Percentiles rank a stretch among this genome's conserved stretches.
These are phyloP conservation scores for Albatrellus ellisii DNA, from an alignment of 768 basidiomycete species.

Conservation along the genomic window DNA sequence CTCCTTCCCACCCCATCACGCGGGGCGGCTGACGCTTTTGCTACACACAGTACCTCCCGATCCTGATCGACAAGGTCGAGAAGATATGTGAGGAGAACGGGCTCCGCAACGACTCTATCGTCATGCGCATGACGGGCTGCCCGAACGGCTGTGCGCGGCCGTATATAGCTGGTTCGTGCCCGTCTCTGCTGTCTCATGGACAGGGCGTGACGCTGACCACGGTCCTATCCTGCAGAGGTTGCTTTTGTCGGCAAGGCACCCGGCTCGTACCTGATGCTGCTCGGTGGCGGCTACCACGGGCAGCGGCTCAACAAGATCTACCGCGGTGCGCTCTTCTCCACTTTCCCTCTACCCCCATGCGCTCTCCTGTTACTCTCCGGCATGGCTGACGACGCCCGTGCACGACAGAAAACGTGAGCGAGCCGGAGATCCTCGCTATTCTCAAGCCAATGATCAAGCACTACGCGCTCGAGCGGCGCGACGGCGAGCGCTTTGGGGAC, in stretches of 20 bases:
- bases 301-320: constrained; percentile 96
- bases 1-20: not conserved
- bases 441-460: constrained; percentile 88
- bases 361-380: not conserved
- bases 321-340: constrained; percentile 41
- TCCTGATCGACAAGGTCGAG: constrained; percentile 91
- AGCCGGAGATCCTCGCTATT: constrained; percentile 85
- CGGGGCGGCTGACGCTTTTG: not conserved
- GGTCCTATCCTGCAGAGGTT: constrained; percentile 42
- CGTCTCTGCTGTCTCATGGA: not conserved
- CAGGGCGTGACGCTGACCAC: not conserved
- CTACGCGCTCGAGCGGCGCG: constrained; percentile 76
- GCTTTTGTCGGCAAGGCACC: constrained; percentile 96
- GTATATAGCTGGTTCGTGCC: constrained; percentile 64
- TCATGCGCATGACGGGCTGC: constrained; percentile 99
- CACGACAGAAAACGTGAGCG: constrained; percentile 69
- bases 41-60: constrained; percentile 61
- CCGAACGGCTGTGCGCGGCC: constrained; percentile 91
- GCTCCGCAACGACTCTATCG: constrained; percentile 84
- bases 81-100: constrained; percentile 90
- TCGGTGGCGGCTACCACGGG: constrained; percentile 92
- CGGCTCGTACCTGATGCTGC: constrained; percentile 84
- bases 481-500: constrained; percentile 92
- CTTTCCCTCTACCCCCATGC: not conserved
- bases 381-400: not conserved